Evolutionary conservation across 768 basidiomycete genomes (phyloP).

Genomic region (Rhodotorula diobovata): DNA sequence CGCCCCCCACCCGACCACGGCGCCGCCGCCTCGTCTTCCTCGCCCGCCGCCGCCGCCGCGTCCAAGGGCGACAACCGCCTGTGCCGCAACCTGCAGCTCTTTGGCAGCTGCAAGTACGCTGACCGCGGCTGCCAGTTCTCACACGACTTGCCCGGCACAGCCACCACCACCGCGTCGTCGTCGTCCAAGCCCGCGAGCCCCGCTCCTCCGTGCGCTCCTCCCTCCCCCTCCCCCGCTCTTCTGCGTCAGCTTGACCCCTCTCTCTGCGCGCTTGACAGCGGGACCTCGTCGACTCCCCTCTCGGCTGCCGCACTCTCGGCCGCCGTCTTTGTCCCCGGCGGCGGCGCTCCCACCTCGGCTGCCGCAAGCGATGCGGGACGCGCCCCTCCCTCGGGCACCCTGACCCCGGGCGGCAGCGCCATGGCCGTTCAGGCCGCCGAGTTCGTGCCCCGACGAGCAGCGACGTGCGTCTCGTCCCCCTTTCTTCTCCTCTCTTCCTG

Average conservation of each 20-base stretch:
- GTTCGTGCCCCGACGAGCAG: constrained; percentile 27
- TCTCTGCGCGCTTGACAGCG: background rate
- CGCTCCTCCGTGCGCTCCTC: constrained; percentile 1
- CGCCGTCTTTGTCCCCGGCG: constrained; percentile 32
- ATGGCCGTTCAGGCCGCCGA: constrained; percentile 23
- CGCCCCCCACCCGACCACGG: background rate
- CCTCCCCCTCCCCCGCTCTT: background rate
- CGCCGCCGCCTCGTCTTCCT: background rate
- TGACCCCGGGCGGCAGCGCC: background rate
- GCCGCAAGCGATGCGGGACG: background rate
- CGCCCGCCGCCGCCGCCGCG: background rate
- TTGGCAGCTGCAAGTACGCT: constrained; percentile 75
- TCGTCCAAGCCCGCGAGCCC: constrained; percentile 15
- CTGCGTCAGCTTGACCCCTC: background rate
- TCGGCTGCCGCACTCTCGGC: constrained; percentile 32
- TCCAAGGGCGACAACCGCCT: constrained; percentile 17
- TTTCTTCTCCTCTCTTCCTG: background rate
- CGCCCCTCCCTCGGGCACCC: background rate
- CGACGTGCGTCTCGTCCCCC: constrained; percentile 27
- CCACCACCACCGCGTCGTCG: too few relatives aligned
- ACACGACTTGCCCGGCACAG: constrained; percentile 63
- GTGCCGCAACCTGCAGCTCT: constrained; percentile 35
- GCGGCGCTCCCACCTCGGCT: background rate
- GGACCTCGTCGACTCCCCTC: constrained; percentile 5
- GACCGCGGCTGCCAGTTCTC: constrained; percentile 79